Evolutionary conservation across 2,329 filamentous ascomycete genomes (phyloP).

Genomic region (Phaeomoniella chlamydospora): DNA sequence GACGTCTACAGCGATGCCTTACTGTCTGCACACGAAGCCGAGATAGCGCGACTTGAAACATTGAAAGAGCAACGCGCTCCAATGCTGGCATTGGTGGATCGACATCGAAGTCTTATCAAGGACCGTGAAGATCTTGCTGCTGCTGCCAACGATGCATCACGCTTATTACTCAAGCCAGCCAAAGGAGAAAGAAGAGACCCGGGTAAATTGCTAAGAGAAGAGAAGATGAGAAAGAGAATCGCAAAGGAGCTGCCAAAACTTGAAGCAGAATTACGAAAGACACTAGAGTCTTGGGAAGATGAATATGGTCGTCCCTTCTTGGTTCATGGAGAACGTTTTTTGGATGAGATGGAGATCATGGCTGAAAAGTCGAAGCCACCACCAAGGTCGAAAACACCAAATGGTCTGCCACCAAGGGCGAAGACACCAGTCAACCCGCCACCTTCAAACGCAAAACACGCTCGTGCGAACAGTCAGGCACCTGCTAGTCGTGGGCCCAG

Average conservation of each 20-base stretch:
- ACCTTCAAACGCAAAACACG: constrained; percentile 13
- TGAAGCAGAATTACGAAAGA: constrained; percentile 64
- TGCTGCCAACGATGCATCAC: constrained; percentile 88
- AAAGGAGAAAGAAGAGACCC: constrained; percentile 93
- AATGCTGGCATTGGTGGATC: constrained; percentile 68
- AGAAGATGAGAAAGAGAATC: constrained; percentile 97
- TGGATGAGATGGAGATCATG: constrained; percentile 63
- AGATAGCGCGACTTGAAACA: constrained; percentile 67
- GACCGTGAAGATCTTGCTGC: constrained; percentile 79
- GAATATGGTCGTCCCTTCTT: constrained; percentile 89
- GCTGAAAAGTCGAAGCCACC: constrained; percentile 45
- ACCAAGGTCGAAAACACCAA: constrained; percentile 62
- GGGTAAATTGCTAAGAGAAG: constrained; percentile 81
- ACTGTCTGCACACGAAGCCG: constrained; percentile 84
- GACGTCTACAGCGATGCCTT: constrained; percentile 95
- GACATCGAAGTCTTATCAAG: constrained; percentile 64
- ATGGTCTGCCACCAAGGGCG: constrained; percentile 39
- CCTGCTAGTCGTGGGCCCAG: constrained; percentile 18
- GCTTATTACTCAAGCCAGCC: constrained; percentile 77
- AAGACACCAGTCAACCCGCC: constrained; percentile 27
- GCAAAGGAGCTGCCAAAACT: constrained; percentile 92
- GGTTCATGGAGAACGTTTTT: constrained; percentile 80
- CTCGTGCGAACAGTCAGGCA: constrained; percentile 13
- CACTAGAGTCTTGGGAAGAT: constrained; percentile 79
- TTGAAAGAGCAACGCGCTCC: constrained; percentile 79